Evolutionary conservation across 2,329 filamentous ascomycete genomes (phyloP), one percentile per base, ranked within the genome.

Genomic region (Colletotrichum euphorbiae): DNA sequence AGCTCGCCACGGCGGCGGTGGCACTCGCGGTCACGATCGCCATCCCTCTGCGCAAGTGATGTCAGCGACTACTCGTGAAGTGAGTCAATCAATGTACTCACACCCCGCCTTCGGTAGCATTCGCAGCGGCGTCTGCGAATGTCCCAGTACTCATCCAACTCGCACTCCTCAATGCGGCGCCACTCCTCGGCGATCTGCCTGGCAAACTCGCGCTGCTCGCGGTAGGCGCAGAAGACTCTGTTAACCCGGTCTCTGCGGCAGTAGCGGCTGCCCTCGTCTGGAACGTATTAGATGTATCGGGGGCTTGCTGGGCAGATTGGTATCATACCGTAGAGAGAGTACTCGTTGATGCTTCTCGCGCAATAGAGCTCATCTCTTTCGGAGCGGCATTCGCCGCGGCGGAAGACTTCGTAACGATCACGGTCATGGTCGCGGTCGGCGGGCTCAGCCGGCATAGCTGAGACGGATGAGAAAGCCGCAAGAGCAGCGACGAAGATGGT

Each of bases 201-300:
- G 12, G 48, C 54, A 11, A 68, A 51, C 36, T 58, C 48, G 13
- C 56, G 66, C 61, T 68, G 66, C 42, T 68, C 43, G 31, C 66
- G 66, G 15, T 54, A 59, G 42, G 66, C 66, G 15, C 66, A 68
- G 66, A 68, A 68, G 19, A 68, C n/a, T 8, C 46, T 65, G 62
- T 68, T 68, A 7, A 36, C 19, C 6, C 45, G 28, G 17, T 68
- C 62, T 17, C 57, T 60, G 15, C 45, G 28, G 42, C 56, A 68
- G 48, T 50, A 68, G 17, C 42, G 57, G 55, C 19, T 68, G 46
- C 55, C 43, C n/a, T 24, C 40, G n/a, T 68, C 66, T 68, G 21
- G 7, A 3, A 12, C 6, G n/a, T 36, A 15, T 60, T 21, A 60
- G 57, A 42, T 15, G 8, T 5, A 6, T 2, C 9, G 17, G 4